Evolutionary conservation across 2,329 filamentous ascomycete species (phyloP).

Genomic region (Monosporascus sp.): DNA sequence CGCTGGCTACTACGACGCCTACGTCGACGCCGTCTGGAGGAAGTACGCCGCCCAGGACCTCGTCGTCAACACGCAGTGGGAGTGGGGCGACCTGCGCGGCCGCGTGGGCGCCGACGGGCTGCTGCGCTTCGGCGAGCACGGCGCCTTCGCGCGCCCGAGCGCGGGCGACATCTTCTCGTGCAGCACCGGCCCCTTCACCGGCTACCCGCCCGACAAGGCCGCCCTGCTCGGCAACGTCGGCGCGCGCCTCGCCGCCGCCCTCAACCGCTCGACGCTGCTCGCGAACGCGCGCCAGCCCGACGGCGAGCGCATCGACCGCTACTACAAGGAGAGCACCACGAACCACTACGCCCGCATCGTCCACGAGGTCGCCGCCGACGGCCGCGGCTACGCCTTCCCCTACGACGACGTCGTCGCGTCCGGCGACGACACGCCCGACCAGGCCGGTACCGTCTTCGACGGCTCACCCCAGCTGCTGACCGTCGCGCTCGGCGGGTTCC

Average conservation of each 20-base stretch:
- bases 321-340: slow-evolving; percentile 50
- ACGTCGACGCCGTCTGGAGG: slow-evolving; percentile 48
- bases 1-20: slow-evolving; percentile 42
- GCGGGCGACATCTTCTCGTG: slow-evolving; percentile 30
- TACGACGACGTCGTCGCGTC: slow-evolving; percentile 63
- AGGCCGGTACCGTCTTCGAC: slow-evolving; percentile 59
- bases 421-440: slow-evolving; percentile 43
- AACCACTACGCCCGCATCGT: slow-evolving; percentile 65
- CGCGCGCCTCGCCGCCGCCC: slow-evolving; percentile 68
- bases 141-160: slow-evolving; percentile 40
- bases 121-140: slow-evolving; percentile 31
- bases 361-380: slow-evolving; percentile 54
- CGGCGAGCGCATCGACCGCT: slow-evolving; percentile 40
- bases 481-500: slow-evolving; percentile 47
- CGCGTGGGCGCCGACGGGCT: slow-evolving; percentile 33
- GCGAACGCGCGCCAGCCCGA: slow-evolving; percentile 46
- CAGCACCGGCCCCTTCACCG: slow-evolving; percentile 49
- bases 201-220: slow-evolving; percentile 31
- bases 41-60: slow-evolving; percentile 41
- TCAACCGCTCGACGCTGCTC: slow-evolving; percentile 69
- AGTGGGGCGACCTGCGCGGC: slow-evolving; percentile 44
- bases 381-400: slow-evolving; percentile 63
- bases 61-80: slow-evolving; percentile 48
- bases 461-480: slow-evolving; percentile 49
- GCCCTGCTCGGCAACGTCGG: slow-evolving; percentile 56